These are phyloP conservation scores for Coniochaeta ligniaria DNA, from an alignment of 2,329 filamentous ascomycete genomes.

Conservation along the genomic window DNA sequence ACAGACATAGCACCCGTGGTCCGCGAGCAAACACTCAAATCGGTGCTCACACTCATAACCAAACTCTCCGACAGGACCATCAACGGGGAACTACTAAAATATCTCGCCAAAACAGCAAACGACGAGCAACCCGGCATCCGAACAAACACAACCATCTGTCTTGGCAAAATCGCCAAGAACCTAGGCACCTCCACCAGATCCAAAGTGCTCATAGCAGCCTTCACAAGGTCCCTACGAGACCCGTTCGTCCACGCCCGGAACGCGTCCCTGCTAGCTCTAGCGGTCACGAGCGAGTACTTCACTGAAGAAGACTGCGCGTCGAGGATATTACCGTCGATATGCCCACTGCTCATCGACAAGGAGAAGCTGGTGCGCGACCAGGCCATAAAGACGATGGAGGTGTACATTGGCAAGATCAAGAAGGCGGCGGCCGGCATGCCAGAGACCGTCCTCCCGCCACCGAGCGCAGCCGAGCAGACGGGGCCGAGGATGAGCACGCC, in stretches of 20 bases:
- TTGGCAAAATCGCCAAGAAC: slow-evolving; percentile 92
- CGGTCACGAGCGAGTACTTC: slow-evolving; percentile 80
- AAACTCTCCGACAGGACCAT: slow-evolving; percentile 90
- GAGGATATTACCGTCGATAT: slow-evolving; percentile 77
- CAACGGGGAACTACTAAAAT: slow-evolving; percentile 85
- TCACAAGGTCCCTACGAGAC: slow-evolving; percentile 80
- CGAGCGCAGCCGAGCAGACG: slow-evolving; percentile 38
- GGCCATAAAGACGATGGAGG: slow-evolving; percentile 79
- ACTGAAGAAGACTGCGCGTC: slow-evolving; percentile 81
- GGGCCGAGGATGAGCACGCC: slow-evolving; percentile 75
- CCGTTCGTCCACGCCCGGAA: slow-evolving; percentile 93
- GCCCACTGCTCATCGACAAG: slow-evolving; percentile 82
- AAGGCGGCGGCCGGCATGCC: slow-evolving; percentile 74
- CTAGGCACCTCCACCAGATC: slow-evolving; percentile 69
- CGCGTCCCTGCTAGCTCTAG: slow-evolving; percentile 77
- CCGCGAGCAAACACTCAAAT: slow-evolving; percentile 92
- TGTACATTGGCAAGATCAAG: slow-evolving; percentile 75
- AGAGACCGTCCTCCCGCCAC: slow-evolving; percentile 68
- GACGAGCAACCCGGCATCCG: slow-evolving; percentile 96
- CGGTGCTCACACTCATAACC: slow-evolving; percentile 75
- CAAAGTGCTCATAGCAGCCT: slow-evolving; percentile 90
- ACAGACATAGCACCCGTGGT: slow-evolving; percentile 87
- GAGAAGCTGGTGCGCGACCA: slow-evolving; percentile 93
- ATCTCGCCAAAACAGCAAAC: slow-evolving; percentile 92
- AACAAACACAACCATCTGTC: slow-evolving; percentile 95